Evolutionary conservation across 768 basidiomycete genomes (phyloP).

Genomic region (Hysterangium stoloniferum): DNA sequence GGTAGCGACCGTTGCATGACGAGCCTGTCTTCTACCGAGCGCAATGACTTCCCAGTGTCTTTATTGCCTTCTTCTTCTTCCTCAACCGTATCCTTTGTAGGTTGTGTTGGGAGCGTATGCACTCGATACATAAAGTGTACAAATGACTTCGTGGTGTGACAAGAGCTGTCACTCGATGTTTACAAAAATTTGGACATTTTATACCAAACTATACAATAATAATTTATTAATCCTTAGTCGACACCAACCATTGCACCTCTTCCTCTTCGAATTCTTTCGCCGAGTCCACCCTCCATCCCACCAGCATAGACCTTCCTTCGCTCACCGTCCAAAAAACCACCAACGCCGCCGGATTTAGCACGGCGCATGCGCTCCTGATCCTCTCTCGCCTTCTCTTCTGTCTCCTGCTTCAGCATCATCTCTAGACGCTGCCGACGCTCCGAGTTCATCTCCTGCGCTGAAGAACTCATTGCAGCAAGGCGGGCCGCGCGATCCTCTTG

Average conservation of each 20-base stretch:
- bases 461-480: conserved; percentile 82
- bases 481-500: conserved; percentile 66
- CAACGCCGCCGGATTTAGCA: conserved; percentile 66
- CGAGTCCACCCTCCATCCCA: conserved; percentile 58
- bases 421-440: conserved; percentile 70
- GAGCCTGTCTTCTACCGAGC: conserved; percentile 9
- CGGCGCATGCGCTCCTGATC: conserved; percentile 45
- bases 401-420: conserved; percentile 65
- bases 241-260: conserved; percentile 54
- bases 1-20: neutral
- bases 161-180: neutral
- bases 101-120: conserved; percentile 7
- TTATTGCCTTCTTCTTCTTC: neutral
- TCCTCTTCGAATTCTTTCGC: conserved; percentile 70
- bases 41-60: neutral
- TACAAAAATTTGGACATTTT: too few relatives aligned
- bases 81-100: neutral
- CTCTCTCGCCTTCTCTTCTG: conserved; percentile 67
- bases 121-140: conserved; percentile 7
- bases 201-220: too few relatives aligned
- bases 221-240: conserved; percentile 2
- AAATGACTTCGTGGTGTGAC: neutral
- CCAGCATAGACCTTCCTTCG: conserved; percentile 71
- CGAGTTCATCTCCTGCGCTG: conserved; percentile 56
- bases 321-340: conserved; percentile 73